These are phyloP conservation scores for Acacia acuminata DNA, from an alignment of 306 rosid genomes.

Conservation along the genomic window DNA sequence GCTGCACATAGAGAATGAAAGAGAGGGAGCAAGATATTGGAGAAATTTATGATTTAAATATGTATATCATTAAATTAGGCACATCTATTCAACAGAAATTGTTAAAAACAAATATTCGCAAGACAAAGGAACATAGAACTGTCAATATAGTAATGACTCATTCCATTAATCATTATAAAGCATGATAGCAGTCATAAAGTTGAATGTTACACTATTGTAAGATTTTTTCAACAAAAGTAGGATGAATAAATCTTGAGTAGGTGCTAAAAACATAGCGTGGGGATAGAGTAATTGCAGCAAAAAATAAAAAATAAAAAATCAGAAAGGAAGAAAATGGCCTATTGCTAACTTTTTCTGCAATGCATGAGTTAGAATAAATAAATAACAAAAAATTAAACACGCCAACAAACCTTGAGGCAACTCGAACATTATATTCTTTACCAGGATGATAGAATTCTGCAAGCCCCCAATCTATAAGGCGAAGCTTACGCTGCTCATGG, in stretches of 20 bases:
- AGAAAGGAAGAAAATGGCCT: not conserved
- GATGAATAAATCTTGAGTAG: not conserved
- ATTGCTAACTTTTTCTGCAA: not conserved
- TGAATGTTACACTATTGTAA: not conserved
- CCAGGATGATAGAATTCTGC: slow-evolving; percentile 64
- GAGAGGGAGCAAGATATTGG: not conserved
- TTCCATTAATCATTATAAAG: not conserved
- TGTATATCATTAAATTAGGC: not conserved
- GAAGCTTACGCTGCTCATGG: slow-evolving; percentile 64
- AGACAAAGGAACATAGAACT: not conserved
- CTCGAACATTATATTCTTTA: slow-evolving; percentile 59
- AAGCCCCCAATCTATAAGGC: slow-evolving; percentile 62
- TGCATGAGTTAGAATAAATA: not conserved
- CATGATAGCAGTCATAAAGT: not conserved
- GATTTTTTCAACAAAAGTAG: not conserved
- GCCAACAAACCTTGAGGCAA: slow-evolving; percentile 54
- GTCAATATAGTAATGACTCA: not conserved
- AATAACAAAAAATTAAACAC: slow-evolving; percentile 14
- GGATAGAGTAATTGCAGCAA: slow-evolving; percentile 5
- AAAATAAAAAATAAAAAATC: slow-evolving; percentile 3
- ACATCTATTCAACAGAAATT: not conserved
- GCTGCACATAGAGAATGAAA: not conserved
- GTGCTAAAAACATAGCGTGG: not conserved
- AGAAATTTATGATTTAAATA: not conserved
- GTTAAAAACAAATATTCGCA: not conserved